Evolutionary conservation across 805 yeast genomes (phyloP).

Genomic region (Lachancea dasiensis): DNA sequence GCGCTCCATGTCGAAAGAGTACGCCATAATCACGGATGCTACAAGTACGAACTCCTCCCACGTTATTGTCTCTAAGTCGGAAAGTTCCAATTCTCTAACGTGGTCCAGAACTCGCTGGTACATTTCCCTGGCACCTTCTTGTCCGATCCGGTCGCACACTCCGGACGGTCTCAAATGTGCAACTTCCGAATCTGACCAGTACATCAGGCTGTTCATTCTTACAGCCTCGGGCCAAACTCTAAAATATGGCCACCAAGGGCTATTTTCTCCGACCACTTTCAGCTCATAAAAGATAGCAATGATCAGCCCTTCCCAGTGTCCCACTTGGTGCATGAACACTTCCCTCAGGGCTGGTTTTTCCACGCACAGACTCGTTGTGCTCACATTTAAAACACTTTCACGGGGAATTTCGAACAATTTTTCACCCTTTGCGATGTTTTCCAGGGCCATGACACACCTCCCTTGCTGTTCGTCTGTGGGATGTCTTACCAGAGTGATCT

Average conservation of each 20-base stretch:
- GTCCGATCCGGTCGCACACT: constrained; percentile 66
- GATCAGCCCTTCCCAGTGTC: constrained; percentile 77
- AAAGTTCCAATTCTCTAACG: constrained; percentile 27
- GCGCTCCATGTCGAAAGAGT: constrained; percentile 76
- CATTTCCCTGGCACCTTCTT: constrained; percentile 55
- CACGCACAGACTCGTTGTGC: constrained; percentile 44
- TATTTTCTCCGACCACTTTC: constrained; percentile 37
- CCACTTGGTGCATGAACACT: constrained; percentile 34
- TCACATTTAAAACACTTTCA: constrained; percentile 48
- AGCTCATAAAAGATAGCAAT: constrained; percentile 60
- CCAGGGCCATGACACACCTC: constrained; percentile 63
- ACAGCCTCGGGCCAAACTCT: constrained; percentile 53
- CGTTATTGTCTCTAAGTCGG: constrained; percentile 36
- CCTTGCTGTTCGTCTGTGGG: constrained; percentile 59
- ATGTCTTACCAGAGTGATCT: constrained; percentile 52
- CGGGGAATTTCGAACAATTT: constrained; percentile 66
- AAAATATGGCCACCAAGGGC: constrained; percentile 69
- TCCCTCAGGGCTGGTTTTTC: constrained; percentile 30
- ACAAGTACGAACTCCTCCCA: constrained; percentile 59
- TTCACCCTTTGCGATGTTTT: constrained; percentile 57
- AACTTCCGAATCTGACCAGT: constrained; percentile 67
- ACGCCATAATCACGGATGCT: constrained; percentile 81
- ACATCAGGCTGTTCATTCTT: constrained; percentile 63
- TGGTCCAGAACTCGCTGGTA: constrained; percentile 36
- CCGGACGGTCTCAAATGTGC: constrained; percentile 58